Base-by-base conservation (phyloP, 2,329 filamentous ascomycete species). In the Chaetomium globosum region DNA sequence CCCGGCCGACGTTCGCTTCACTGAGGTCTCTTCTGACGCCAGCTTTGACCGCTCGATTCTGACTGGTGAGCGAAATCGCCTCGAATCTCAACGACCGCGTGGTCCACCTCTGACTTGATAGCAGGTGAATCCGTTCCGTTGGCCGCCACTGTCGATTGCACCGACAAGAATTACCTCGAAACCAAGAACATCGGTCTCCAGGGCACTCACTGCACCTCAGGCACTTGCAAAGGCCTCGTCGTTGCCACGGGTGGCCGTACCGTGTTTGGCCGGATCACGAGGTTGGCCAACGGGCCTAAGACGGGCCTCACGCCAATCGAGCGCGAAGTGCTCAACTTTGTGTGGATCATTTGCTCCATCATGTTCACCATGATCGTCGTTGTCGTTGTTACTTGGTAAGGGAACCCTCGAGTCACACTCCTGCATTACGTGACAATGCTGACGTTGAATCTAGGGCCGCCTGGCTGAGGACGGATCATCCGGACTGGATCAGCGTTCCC, bases 211-310 rank as follows among this genome's bases (percentile, higher is more conserved):
- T 82, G 81, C 23, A 81, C 85, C 67, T 84, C 82, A 19, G 80
- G 83, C 83, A 61, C 79, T 82, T 65, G 83, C 79, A 48, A 80
- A 75, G 84, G 83, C 66, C 80, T 86, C 58, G 83, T 85, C 46
- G 79, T 84, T 63, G 79, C 81, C 36, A 85, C 82, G 19, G 83
- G 81, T 30, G 83, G 83, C 80, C 73, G 78, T 65, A 85, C 83
- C 16, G 82, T 85, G 72, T 80, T 86, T 61, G 84, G 84, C 65
- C 79, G 79, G 60, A 85, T 86, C 67, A 83, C 84, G 8, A 33
- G 31, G 31, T 33, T 33, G 31, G 31, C 31, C 31, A 33, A 33
- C 31, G 31, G 8, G 31, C 31, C 31, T 33, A 33, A 33, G 31
- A 33, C 31, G 31, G 31, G 31, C 8, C 31, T 33, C 31, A 33